Conservation (phyloP, 768 basidiomycete genomes). For the Mycena floridula region DNA sequence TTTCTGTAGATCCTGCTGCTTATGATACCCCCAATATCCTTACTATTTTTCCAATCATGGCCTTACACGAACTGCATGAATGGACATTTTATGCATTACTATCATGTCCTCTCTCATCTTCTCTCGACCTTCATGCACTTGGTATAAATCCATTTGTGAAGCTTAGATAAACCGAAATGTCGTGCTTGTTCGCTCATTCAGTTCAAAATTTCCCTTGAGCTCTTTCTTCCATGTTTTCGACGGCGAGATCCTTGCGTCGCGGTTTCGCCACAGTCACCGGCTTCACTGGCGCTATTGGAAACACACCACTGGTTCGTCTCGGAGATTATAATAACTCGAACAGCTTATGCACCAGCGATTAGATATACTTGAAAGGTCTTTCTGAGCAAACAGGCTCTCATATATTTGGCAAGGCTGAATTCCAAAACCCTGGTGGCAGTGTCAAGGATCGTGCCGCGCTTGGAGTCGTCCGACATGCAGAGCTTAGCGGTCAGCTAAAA, state of each 20-base stretch:
- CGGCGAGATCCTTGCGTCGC: slow-evolving; percentile 21
- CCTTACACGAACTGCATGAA: neutral
- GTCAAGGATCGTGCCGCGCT: slow-evolving; percentile 97
- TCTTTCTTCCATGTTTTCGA: slow-evolving; percentile 26
- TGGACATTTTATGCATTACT: neutral
- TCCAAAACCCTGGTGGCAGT: slow-evolving; percentile 96
- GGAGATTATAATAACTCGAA: neutral
- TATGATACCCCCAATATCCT: neutral
- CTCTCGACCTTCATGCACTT: neutral
- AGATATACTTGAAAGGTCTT: slow-evolving; percentile 81
- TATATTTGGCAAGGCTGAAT: slow-evolving; percentile 95
- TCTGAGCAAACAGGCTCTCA: slow-evolving; percentile 79
- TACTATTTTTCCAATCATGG: neutral
- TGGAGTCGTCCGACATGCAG: slow-evolving; percentile 81
- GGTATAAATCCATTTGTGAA: no score
- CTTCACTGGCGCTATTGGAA: slow-evolving; percentile 85
- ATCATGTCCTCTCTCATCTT: neutral
- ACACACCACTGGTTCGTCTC: slow-evolving; percentile 78
- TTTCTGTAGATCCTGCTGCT: neutral
- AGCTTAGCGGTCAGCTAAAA: slow-evolving; percentile 76
- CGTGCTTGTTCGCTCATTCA: slow-evolving; percentile 26
- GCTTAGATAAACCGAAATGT: slow-evolving; percentile 20
- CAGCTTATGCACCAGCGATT: slow-evolving; percentile 2
- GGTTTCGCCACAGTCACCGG: slow-evolving; percentile 55
- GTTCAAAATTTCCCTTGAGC: neutral